Evolutionary conservation across 768 basidiomycete species (phyloP).

Genomic region (Suillus alpinus): DNA sequence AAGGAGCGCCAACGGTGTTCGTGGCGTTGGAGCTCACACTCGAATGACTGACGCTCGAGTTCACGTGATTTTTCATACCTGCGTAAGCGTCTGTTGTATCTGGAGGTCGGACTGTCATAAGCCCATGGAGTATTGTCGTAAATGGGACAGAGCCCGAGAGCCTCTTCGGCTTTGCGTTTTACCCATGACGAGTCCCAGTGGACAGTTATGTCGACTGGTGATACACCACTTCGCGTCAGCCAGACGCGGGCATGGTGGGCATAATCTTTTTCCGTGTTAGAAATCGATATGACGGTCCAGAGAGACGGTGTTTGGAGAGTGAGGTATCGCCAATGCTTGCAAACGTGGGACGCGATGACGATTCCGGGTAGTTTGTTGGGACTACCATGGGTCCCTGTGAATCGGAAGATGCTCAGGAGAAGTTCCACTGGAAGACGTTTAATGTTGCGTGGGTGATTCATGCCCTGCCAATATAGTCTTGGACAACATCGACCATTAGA

Average conservation of each 20-base stretch:
- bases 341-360: conserved; percentile 53
- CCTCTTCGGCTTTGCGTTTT: neutral
- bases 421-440: neutral
- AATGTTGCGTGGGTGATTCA: neutral
- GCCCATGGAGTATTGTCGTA: conserved; percentile 1
- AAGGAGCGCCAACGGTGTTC: conserved; percentile 1
- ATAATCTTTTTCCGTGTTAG: neutral
- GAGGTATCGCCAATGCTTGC: conserved; percentile 53
- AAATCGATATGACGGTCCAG: conserved; percentile 35
- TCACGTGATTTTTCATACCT: neutral
- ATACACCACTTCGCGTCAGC: neutral
- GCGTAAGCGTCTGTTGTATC: neutral
- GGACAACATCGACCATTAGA: too few relatives aligned
- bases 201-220: neutral
- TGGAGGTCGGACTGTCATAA: neutral
- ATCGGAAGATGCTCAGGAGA: neutral
- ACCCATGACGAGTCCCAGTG: neutral
- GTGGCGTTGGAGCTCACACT: conserved; percentile 1
- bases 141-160: neutral
- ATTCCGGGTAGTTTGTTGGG: neutral
- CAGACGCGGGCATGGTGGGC: neutral
- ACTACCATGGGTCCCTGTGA: too few relatives aligned
- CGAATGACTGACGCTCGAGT: neutral
- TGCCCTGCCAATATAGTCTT: neutral
- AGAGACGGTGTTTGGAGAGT: conserved; percentile 54